phyloP scores from a whole-genome alignment of 2,329 filamentous ascomycete genomes.

The Fusarium verrucosum region DNA sequence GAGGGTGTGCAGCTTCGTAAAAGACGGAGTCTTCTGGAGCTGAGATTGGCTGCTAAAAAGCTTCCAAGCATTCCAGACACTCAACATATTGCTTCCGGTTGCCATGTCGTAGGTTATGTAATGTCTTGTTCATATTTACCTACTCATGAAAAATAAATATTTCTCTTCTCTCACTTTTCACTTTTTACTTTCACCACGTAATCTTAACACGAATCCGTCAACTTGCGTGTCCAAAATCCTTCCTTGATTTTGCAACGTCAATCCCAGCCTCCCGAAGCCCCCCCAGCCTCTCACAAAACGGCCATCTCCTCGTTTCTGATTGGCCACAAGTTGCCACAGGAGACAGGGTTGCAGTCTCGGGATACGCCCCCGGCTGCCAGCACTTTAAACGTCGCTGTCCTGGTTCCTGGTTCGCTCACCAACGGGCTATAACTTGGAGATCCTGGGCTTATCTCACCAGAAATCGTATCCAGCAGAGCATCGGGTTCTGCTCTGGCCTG shows the following conservation, averaged over 20 bases:
- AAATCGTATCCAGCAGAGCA: conserved; percentile 3
- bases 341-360: conserved; percentile 28
- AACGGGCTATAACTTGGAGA: conserved; percentile 13
- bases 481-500: background rate
- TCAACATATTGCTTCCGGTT: conserved; percentile 25
- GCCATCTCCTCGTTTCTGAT: conserved; percentile 2
- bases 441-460: conserved; percentile 19
- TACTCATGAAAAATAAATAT: background rate
- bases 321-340: conserved; percentile 27
- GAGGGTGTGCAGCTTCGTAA: conserved; percentile 11
- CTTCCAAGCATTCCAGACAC: conserved; percentile 21
- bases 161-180: background rate
- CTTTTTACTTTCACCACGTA: background rate
- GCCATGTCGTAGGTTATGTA: conserved; percentile 12
- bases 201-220: background rate
- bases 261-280: conserved; percentile 10
- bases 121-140: conserved; percentile 23
- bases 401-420: conserved; percentile 26
- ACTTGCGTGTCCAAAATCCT: conserved; percentile 6
- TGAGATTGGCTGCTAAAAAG: conserved; percentile 17
- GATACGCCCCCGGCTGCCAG: conserved; percentile 30
- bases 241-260: conserved; percentile 1
- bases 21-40: conserved; percentile 14
- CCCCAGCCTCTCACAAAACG: conserved; percentile 27
- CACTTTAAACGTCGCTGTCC: conserved; percentile 28